Evolutionary conservation across 2,329 filamentous ascomycete genomes (phyloP).

Genomic region (Fusarium globosum): DNA sequence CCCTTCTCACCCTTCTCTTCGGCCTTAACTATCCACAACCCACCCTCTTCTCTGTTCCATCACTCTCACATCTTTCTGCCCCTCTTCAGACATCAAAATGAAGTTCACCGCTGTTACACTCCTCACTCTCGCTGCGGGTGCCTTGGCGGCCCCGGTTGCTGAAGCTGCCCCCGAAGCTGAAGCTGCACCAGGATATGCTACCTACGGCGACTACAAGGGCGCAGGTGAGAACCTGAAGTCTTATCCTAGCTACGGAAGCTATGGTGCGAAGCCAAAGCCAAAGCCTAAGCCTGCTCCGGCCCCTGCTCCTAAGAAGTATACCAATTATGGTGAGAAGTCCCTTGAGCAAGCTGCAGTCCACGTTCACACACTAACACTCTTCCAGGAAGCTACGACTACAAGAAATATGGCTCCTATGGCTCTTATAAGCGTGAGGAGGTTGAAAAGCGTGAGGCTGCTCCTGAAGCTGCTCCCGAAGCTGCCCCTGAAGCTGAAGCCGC

Average conservation of each 20-base stretch:
- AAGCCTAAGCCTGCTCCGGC: slow-evolving; percentile 8
- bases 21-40: neutral
- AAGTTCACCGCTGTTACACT: slow-evolving; percentile 45
- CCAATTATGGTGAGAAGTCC: slow-evolving; percentile 4
- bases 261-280: neutral
- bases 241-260: neutral
- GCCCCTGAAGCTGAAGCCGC: neutral
- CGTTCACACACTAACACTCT: neutral
- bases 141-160: slow-evolving; percentile 41
- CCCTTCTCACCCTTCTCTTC: slow-evolving; percentile 4
- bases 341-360: neutral
- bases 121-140: slow-evolving; percentile 40
- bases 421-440: slow-evolving; percentile 16
- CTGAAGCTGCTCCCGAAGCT: neutral
- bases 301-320: slow-evolving; percentile 16
- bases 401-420: slow-evolving; percentile 27
- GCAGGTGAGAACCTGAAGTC: neutral
- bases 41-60: neutral
- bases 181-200: neutral
- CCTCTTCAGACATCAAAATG: slow-evolving; percentile 39
- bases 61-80: neutral
- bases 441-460: neutral
- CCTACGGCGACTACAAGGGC: neutral
- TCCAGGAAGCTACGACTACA: slow-evolving; percentile 19
- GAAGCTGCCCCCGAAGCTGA: slow-evolving; percentile 29